These are phyloP conservation scores for Coffea eugenioides DNA, from an alignment of 257 asterid genomes.

Conservation along the genomic window DNA sequence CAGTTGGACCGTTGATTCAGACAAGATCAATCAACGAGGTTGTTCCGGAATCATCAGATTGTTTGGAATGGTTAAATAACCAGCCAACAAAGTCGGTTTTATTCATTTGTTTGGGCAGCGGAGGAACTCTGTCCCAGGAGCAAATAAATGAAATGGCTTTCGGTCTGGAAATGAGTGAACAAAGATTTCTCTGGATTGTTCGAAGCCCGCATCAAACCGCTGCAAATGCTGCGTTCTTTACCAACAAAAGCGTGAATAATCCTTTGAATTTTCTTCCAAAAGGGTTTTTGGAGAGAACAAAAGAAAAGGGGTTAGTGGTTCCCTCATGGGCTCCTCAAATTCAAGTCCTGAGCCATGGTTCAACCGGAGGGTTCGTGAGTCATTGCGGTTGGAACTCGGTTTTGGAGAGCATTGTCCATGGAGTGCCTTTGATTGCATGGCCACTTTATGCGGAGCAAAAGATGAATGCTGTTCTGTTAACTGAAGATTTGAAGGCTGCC, in stretches of 20 bases:
- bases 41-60: neutral
- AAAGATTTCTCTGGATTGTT: constrained; percentile 42
- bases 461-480: constrained; percentile 37
- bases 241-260: constrained; percentile 20
- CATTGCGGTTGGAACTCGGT: constrained; percentile 62
- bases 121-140: constrained; percentile 27
- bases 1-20: constrained; percentile 39
- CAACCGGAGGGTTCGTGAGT: constrained; percentile 41
- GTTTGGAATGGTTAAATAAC: constrained; percentile 35
- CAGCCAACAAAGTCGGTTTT: constrained; percentile 37
- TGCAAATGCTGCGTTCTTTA: constrained; percentile 34
- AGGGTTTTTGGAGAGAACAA: constrained; percentile 46
- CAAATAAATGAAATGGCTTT: constrained; percentile 33
- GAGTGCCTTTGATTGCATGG: constrained; percentile 51
- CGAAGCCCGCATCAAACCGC: constrained; percentile 19
- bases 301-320: constrained; percentile 39
- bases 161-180: constrained; percentile 38
- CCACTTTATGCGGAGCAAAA: constrained; percentile 47
- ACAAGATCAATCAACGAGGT: neutral
- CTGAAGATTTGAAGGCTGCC: constrained; percentile 25
- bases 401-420: constrained; percentile 38
- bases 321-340: constrained; percentile 60
- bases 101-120: constrained; percentile 39
- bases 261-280: constrained; percentile 50
- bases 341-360: constrained; percentile 38